phyloP scores from a whole-genome alignment of 805 yeast genomes.

The Candida sithepensis region DNA sequence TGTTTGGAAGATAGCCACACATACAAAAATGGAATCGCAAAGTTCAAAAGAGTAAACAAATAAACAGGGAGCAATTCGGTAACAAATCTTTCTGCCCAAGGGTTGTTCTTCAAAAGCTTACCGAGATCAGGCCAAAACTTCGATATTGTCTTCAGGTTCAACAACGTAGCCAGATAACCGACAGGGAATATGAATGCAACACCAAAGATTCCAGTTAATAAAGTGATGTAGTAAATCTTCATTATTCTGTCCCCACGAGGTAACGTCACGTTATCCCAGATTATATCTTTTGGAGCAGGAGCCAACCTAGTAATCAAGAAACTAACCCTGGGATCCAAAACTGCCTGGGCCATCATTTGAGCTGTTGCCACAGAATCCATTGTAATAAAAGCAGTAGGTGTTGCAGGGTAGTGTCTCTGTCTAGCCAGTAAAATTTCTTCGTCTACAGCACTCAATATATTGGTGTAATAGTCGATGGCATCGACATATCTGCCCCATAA shows the following conservation, averaged over 20 bases:
- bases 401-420: constrained; percentile 66
- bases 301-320: constrained; percentile 80
- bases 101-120: constrained; percentile 53
- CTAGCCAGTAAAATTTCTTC: constrained; percentile 65
- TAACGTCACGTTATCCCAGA: constrained; percentile 87
- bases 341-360: constrained; percentile 95
- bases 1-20: constrained; percentile 79
- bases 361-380: constrained; percentile 95
- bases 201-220: constrained; percentile 64
- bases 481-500: constrained; percentile 69
- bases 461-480: constrained; percentile 74
- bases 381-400: constrained; percentile 90
- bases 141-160: constrained; percentile 73
- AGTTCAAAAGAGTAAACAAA: constrained; percentile 80
- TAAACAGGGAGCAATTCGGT: constrained; percentile 91
- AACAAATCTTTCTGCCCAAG: constrained; percentile 73
- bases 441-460: constrained; percentile 66
- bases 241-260: constrained; percentile 68
- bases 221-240: constrained; percentile 61
- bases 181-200: constrained; percentile 80
- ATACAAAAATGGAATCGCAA: constrained; percentile 79
- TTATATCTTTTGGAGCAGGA: constrained; percentile 94
- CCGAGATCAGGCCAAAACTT: constrained; percentile 85
- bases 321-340: constrained; percentile 83
- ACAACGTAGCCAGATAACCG: constrained; percentile 74